A percentile compares a stretch with the other conserved stretches of the same genome.
These are phyloP conservation scores for Cryptosporidium viatorum DNA, from an alignment of 169 alveolate species.

Conservation along the genomic window DNA sequence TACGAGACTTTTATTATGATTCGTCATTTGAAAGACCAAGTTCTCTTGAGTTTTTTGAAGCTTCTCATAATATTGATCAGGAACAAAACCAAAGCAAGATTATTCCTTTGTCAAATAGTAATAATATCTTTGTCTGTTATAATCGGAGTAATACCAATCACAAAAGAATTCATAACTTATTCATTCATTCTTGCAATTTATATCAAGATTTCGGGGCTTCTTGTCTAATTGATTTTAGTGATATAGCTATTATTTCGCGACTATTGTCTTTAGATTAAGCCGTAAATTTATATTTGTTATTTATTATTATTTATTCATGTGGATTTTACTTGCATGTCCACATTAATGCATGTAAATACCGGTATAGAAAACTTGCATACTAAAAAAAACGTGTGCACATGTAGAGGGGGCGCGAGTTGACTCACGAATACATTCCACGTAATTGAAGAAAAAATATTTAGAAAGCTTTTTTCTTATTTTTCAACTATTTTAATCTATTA, in stretches of 20 bases:
- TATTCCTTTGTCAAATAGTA: background rate
- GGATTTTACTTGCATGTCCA: background rate
- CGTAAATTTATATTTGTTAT: background rate
- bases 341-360: constrained; percentile 2
- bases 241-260: background rate
- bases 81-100: background rate
- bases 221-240: background rate
- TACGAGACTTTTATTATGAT: background rate
- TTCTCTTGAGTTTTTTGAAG: constrained; percentile 15
- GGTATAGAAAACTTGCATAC: background rate
- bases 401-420: background rate
- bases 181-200: background rate
- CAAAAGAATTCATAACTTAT: background rate
- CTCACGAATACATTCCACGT: background rate
- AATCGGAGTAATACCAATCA: background rate
- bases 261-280: background rate
- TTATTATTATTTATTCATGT: background rate
- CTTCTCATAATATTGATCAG: background rate
- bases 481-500: background rate
- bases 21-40: constrained; percentile 8
- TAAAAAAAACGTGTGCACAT: background rate
- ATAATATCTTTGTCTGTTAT: background rate
- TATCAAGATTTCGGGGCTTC: constrained; percentile 27
- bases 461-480: too few species aligned
- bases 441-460: background rate